These are phyloP conservation scores for Takashimella tepidaria DNA, from an alignment of 1,284 basidiomycete species.

Conservation along the genomic window DNA sequence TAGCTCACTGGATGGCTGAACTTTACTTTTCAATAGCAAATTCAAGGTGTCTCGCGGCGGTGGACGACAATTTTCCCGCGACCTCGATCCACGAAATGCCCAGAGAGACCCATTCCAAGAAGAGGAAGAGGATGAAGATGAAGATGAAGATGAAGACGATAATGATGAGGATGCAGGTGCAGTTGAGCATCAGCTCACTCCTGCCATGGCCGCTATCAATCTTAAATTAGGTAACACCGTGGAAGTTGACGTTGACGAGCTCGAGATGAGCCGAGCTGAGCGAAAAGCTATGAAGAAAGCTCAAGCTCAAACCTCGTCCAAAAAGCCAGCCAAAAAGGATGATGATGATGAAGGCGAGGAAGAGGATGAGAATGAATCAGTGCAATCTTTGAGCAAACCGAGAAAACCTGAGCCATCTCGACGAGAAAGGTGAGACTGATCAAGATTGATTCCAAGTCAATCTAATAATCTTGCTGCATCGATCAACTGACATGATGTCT, in stretches of 20 bases:
- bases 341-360: slow-evolving; percentile 55
- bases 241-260: slow-evolving; percentile 35
- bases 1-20: background rate
- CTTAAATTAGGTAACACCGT: slow-evolving; percentile 46
- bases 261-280: slow-evolving; percentile 60
- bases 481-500: background rate
- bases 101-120: slow-evolving; percentile 10
- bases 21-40: slow-evolving; percentile 48
- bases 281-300: slow-evolving; percentile 66
- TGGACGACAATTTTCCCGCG: slow-evolving; percentile 69
- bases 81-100: slow-evolving; percentile 35
- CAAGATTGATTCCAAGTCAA: too few relatives aligned
- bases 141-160: slow-evolving; percentile 23
- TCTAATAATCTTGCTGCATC: too few relatives aligned
- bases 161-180: slow-evolving; percentile 20
- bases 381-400: slow-evolving; percentile 14
- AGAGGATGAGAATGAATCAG: slow-evolving; percentile 49
- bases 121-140: slow-evolving; percentile 31
- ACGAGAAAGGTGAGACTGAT: slow-evolving; percentile 65
- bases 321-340: slow-evolving; percentile 42
- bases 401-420: slow-evolving; percentile 54
- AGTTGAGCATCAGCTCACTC: slow-evolving; percentile 33
- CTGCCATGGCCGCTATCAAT: slow-evolving; percentile 44
- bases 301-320: slow-evolving; percentile 51
- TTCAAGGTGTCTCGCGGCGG: slow-evolving; percentile 82